Evolutionary conservation across 805 yeast species (phyloP).

Genomic region (Ogataea pignaliae): DNA sequence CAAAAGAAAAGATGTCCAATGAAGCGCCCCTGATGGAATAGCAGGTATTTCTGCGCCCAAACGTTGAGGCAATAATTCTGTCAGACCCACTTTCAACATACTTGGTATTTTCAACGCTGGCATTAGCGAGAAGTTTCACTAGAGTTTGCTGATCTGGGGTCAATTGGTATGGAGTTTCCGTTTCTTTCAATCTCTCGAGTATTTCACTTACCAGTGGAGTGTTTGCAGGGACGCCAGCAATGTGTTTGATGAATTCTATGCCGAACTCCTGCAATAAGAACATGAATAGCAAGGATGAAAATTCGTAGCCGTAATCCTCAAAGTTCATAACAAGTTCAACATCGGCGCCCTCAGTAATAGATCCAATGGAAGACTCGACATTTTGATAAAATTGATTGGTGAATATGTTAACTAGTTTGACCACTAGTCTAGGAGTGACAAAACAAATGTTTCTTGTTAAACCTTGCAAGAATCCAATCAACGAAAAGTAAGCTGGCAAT

Average conservation of each 20-base stretch:
- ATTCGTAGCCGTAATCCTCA: constrained; percentile 29
- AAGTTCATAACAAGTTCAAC: constrained; percentile 23
- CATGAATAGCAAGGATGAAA: constrained; percentile 28
- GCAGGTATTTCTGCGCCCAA: constrained; percentile 23
- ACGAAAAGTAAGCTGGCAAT: constrained; percentile 17
- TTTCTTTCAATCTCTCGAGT: neutral
- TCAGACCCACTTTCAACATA: constrained; percentile 23
- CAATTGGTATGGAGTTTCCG: constrained; percentile 5
- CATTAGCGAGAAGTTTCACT: constrained; percentile 14
- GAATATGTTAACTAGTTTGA: constrained; percentile 20
- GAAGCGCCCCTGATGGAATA: constrained; percentile 28
- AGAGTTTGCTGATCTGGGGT: constrained; percentile 8
- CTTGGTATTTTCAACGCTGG: constrained; percentile 15
- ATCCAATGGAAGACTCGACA: constrained; percentile 17
- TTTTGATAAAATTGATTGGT: constrained; percentile 23
- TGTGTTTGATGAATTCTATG: constrained; percentile 19
- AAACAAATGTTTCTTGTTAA: constrained; percentile 21
- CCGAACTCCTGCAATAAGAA: constrained; percentile 20
- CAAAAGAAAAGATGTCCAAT: constrained; percentile 59
- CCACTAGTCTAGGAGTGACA: constrained; percentile 17
- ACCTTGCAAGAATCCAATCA: constrained; percentile 29
- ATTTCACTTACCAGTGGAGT: constrained; percentile 8
- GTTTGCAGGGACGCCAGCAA: constrained; percentile 10
- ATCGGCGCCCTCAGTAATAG: constrained; percentile 15
- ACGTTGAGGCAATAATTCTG: constrained; percentile 20